Percentiles rank a stretch among this genome's conserved stretches.
Evolutionary conservation across 164 flowering plant genomes (phyloP).

Genomic region (Kalanchoe fedtschenkoi): DNA sequence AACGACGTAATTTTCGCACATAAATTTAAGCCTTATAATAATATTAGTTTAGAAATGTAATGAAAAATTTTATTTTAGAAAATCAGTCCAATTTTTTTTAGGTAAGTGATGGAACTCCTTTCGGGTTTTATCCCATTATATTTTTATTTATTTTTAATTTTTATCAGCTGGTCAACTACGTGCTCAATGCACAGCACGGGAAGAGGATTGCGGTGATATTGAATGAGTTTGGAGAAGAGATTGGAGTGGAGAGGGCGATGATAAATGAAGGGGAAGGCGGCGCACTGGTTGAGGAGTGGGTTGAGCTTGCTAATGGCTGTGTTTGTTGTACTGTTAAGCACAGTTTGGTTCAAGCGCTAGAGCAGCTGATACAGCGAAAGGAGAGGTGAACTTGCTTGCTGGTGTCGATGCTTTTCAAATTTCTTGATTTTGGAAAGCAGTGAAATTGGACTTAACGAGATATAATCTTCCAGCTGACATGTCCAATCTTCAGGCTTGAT

Average conservation of each 20-base stretch:
- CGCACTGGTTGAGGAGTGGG: constrained; percentile 92
- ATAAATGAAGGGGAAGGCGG: constrained; percentile 91
- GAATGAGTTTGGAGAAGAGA: constrained; percentile 96
- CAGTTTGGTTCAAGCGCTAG: constrained; percentile 90
- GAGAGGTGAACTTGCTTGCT: constrained; percentile 38
- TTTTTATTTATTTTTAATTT: neutral
- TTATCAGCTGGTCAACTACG: constrained; percentile 64
- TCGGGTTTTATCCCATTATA: too few relatives aligned
- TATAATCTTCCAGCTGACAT: constrained; percentile 6
- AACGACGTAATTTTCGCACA: too few relatives aligned
- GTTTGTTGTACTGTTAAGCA: constrained; percentile 96
- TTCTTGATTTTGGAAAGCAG: neutral
- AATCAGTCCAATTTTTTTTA: too few relatives aligned
- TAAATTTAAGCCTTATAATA: too few relatives aligned
- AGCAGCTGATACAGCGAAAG: constrained; percentile 80
- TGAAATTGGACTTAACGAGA: neutral
- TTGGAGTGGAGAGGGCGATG: constrained; percentile 96
- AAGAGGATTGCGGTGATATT: constrained; percentile 90
- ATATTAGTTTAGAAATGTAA: too few relatives aligned
- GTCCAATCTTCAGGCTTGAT: constrained; percentile 51
- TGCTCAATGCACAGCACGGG: constrained; percentile 77
- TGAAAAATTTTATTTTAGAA: too few relatives aligned
- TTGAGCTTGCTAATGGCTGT: constrained; percentile 97
- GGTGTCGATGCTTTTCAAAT: neutral
- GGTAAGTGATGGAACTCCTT: neutral